A percentile compares a stretch with the other conserved stretches of the same genome.
Conservation (phyloP, 495 filamentous ascomycete genomes). For the Coniosporium apollinis region DNA sequence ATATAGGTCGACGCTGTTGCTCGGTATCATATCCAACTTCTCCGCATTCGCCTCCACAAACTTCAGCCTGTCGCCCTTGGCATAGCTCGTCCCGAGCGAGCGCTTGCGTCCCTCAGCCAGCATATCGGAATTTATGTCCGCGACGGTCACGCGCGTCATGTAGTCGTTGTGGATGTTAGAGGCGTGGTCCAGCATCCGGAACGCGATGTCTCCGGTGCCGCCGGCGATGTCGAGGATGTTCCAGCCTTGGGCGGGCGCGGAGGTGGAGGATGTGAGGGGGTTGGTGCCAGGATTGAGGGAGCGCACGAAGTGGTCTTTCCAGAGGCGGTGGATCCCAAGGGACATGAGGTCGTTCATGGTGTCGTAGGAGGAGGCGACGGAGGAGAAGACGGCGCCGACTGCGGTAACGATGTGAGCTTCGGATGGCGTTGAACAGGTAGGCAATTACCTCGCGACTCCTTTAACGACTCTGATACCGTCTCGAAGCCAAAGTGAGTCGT, state of each 20-base stretch:
- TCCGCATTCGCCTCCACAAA: conserved; percentile 92
- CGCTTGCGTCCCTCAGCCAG: conserved; percentile 73
- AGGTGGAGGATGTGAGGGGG: conserved; percentile 30
- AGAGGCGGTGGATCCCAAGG: conserved; percentile 85
- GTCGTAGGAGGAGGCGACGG: conserved; percentile 81
- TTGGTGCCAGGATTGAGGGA: conserved; percentile 72
- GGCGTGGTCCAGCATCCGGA: conserved; percentile 85
- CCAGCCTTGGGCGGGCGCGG: conserved; percentile 33
- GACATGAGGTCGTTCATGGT: conserved; percentile 99
- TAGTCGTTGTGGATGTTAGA: conserved; percentile 67
- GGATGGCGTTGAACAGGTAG: neutral
- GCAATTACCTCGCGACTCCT: conserved; percentile 48
- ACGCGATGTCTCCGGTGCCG: conserved; percentile 94
- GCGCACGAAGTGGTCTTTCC: conserved; percentile 97
- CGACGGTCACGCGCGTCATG: conserved; percentile 65
- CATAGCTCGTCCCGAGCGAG: conserved; percentile 41
- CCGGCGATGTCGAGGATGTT: conserved; percentile 94
- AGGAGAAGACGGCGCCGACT: conserved; percentile 89
- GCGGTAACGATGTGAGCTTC: conserved; percentile 12
- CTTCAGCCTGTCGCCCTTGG: conserved; percentile 36
- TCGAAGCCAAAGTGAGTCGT: conserved; percentile 93
- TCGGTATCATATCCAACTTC: conserved; percentile 44
- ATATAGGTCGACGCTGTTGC: conserved; percentile 66
- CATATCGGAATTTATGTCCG: conserved; percentile 94
- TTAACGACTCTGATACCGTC: conserved; percentile 67